Evolutionary conservation across 2,329 filamentous ascomycete genomes (phyloP), one percentile per base, ranked within the genome.

Genomic region (Fusarium musae): DNA sequence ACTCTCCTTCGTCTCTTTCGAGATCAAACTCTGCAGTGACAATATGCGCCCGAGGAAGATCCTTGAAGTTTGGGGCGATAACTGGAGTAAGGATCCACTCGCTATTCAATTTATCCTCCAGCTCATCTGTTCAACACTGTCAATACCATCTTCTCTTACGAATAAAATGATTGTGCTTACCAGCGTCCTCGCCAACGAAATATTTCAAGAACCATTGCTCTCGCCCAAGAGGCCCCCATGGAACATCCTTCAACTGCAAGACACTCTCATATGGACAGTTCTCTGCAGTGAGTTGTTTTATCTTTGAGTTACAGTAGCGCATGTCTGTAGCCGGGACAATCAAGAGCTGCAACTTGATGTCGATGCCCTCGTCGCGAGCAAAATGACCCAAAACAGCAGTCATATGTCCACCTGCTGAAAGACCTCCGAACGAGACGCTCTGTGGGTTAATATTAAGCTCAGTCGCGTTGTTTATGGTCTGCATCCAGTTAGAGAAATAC

Each of bases 71-170:
- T 3, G 56, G 37, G 13, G 61, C 61, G 13, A 52, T 39, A 1
- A 63, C 61, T 9, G 61, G 61, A 0, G 61, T 63, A 9, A 63
- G 30, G 7, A 62, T 61, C 61, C 61, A 64, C 19, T 62, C 44
- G 0, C 21, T 64, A 8, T 52, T 37, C 6, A 64, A 1, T 2
- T 37, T 37, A 2, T 19, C 15, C 9, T 64, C 61, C 26, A 64
- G 61, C 19, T 64, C 39, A 3, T 61, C 61, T 64, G 7, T 28
- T 1, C 2, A 9, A 4, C 3, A 3, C 1, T 6, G 5, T 64
- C 2, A 61, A 21, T 34, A 7, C 1, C 8, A 9, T 3, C 0
- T 30, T 30, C 9, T 49, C 16, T 9, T 7, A 4, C 0, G 15
- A 1, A 2, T 0, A 3, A 2, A 2, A 4, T 5, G 0, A 3